Base-by-base conservation (phyloP, 2,329 filamentous ascomycete species). In the Arthrobotrys sphaeroides region DNA sequence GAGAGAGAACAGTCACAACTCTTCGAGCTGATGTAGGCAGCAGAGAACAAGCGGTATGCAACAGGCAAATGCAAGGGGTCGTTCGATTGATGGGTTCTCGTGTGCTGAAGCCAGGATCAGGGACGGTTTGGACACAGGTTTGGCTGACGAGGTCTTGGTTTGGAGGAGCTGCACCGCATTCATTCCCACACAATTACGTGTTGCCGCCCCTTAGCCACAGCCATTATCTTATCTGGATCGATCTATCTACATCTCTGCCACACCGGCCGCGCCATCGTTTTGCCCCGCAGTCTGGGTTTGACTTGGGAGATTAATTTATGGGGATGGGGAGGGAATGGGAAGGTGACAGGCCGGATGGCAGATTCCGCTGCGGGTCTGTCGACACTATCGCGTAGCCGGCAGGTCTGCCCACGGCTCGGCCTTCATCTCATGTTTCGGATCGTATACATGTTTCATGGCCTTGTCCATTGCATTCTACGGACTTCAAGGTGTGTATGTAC, bases 181-280 rank as follows among this genome's bases (percentile, higher is more conserved):
- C 51, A n/a, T n/a, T n/a, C n/a, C n/a, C n/a, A n/a, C 51, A 61
- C 16, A n/a, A 72, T 72, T 72, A 72, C 67, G 67, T 72, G 62
- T 68, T 67, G 69, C n/a, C 1, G 31, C 53, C 20, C 49, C 24
- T 53, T 53, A 73, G 53, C 65, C 53, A 69, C 51, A 57, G 3
- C 24, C 26, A 55, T 59, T 28, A 38, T 43, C 40, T 24, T 36
- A 22, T 20, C 20, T 22, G 2, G 18, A 12, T 16, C 55, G 53
- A 59, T 61, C 40, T 31, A 16, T n/a, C 16, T 10, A 55, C 22
- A 57, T 59, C 49, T 47, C 20, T 10, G 28, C 42, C 61, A 24
- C 31, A 68, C 31, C 53, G 43, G 26, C 51, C 42, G 31, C 42
- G 22, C 24, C 43, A 45, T 38, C 28, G n/a, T 33, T 59, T 24